These are phyloP conservation scores for Penicillium robsamsonii DNA, from an alignment of 495 filamentous ascomycete species.

Conservation along the genomic window DNA sequence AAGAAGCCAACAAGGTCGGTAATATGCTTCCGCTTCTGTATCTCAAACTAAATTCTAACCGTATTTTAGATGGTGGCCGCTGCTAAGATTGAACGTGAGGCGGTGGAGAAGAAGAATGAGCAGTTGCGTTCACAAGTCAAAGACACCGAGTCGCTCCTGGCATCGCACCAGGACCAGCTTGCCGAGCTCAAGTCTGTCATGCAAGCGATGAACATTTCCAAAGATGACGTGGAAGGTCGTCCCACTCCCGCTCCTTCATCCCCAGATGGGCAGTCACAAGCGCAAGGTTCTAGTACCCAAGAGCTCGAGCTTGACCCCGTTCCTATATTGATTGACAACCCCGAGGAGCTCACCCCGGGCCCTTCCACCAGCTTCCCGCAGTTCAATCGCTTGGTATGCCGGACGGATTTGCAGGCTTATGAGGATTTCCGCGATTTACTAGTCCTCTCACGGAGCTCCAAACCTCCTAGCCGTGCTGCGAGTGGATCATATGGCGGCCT, in stretches of 20 bases:
- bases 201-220: slow-evolving; percentile 76
- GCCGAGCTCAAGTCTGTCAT: slow-evolving; percentile 86
- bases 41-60: slow-evolving; percentile 29
- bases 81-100: slow-evolving; percentile 68
- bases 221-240: slow-evolving; percentile 62
- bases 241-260: slow-evolving; percentile 66
- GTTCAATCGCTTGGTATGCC: slow-evolving; percentile 75
- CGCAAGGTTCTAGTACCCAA: slow-evolving; percentile 19
- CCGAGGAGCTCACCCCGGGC: slow-evolving; percentile 65
- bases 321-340: slow-evolving; percentile 16
- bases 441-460: slow-evolving; percentile 59
- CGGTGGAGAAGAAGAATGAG: slow-evolving; percentile 72
- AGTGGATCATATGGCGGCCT: slow-evolving; percentile 68
- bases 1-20: slow-evolving; percentile 83
- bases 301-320: slow-evolving; percentile 21
- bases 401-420: slow-evolving; percentile 76
- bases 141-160: slow-evolving; percentile 82
- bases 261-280: slow-evolving; percentile 47
- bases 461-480: slow-evolving; percentile 59
- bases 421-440: slow-evolving; percentile 83
- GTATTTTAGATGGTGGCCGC: slow-evolving; percentile 79
- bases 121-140: slow-evolving; percentile 74
- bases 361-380: slow-evolving; percentile 84
- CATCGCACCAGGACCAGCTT: slow-evolving; percentile 90
- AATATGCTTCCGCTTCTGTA: neutral